Conservation (phyloP, 176 grass and related monocot genomes). For the Zoysia pacifica region DNA sequence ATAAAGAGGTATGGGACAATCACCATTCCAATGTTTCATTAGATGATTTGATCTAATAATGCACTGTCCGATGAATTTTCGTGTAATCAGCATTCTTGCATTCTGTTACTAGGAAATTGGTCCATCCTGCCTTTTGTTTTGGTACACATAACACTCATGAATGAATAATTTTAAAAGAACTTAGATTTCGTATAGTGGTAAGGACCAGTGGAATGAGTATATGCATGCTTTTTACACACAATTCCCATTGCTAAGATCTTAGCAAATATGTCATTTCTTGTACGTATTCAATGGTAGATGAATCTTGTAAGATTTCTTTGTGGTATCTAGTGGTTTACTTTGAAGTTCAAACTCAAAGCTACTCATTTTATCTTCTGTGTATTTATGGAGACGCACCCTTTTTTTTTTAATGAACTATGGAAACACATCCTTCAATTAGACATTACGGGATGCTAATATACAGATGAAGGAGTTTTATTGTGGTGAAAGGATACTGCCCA, state of each 20-base stretch:
- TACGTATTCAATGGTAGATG: background rate
- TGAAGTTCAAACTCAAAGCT: conserved; percentile 1
- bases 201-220: conserved; percentile 17
- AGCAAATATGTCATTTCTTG: background rate
- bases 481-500: conserved; percentile 69
- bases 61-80: background rate
- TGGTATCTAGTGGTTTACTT: conserved; percentile 22
- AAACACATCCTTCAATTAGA: conserved; percentile 16
- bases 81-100: conserved; percentile 1
- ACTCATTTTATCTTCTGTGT: background rate
- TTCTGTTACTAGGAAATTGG: background rate
- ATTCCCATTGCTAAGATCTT: conserved; percentile 13
- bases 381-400: conserved; percentile 9
- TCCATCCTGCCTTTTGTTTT: conserved; percentile 3
- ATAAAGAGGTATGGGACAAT: conserved; percentile 73
- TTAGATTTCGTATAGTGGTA: background rate
- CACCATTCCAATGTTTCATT: conserved; percentile 4
- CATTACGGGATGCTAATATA: conserved; percentile 1
- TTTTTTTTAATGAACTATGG: background rate
- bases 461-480: conserved; percentile 90
- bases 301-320: background rate
- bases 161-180: background rate
- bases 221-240: background rate
- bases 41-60: conserved; percentile 13
- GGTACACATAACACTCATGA: background rate